These are phyloP conservation scores for Fraxinus angustifolia DNA, from an alignment of 305 asterid genomes.

Conservation along the genomic window DNA sequence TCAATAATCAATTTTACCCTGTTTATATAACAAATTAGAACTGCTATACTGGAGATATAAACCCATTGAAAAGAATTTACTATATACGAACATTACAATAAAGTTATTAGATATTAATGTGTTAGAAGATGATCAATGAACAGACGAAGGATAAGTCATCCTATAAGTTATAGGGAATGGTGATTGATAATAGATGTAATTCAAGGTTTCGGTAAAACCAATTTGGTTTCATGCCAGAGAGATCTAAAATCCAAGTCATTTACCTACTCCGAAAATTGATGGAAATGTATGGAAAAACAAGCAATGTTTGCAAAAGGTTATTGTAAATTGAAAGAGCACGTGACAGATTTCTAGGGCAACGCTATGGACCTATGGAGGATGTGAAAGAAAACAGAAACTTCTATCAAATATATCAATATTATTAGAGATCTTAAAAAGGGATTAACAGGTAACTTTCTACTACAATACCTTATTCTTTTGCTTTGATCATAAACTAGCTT, in stretches of 20 bases:
- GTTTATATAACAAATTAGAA: conserved; percentile 28
- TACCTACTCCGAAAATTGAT: neutral
- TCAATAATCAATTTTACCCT: conserved; percentile 73
- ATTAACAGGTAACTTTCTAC: neutral
- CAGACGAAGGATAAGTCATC: neutral
- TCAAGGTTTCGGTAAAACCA: neutral
- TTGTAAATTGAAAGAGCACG: neutral
- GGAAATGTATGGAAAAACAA: neutral
- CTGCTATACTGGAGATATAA: conserved; percentile 17
- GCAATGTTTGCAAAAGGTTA: neutral
- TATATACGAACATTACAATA: neutral
- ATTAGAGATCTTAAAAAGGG: neutral
- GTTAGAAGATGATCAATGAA: neutral
- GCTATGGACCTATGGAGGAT: neutral
- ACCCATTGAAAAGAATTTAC: neutral
- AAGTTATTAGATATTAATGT: neutral
- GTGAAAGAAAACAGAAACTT: neutral
- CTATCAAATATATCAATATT: neutral
- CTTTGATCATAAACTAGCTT: neutral
- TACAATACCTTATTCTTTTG: neutral
- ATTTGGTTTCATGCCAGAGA: neutral
- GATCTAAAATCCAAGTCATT: neutral
- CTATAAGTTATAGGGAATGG: neutral
- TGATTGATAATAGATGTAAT: neutral
- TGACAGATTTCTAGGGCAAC: neutral